Base-by-base conservation (phyloP, 2,329 filamentous ascomycete species). In the Lasiodiplodia theobromae region DNA sequence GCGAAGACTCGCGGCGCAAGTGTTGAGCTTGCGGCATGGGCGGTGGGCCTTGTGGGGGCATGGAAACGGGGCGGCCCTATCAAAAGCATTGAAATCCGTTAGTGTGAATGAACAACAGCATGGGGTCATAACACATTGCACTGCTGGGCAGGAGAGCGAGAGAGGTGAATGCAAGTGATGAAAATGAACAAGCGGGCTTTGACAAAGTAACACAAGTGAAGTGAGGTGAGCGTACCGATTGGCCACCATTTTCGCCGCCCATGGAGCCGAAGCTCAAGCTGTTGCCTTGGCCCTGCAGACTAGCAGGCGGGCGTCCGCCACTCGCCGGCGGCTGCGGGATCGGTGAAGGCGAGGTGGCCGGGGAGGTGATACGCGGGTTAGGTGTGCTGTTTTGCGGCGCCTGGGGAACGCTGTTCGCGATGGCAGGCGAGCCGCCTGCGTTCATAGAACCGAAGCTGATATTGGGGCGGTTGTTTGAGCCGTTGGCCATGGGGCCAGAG, bases 251-350 rank as follows among this genome's bases (percentile, higher is more conserved):
- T 77, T 96, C 92, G 75, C 89, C 90, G 74, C 87, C 89, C 73
- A 95, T 90, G 81, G 92, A 94, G 72, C 94, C 94, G 84, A 97
- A 97, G 74, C 84, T 87, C 65, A 92, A 88, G 79, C 91, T 89
- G 76, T 89, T 90, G 67, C 87, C 87, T 73, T 91, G 89, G 72
- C 89, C 89, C 73, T 90, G 86, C 72, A 93, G 86, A 71, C 87
- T 88, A 40, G 93, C 91, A 54, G 94, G 93, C 73, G 94, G 94
- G 75, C 93, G 85, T 67, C 90, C 93, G 74, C 94, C 93, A 76
- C 94, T 96, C 76, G 90, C 92, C 67, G 91, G 88, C 64, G 94
- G 93, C 80, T 95, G 92, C 38, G 96, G 95, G 74, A 98, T 98
- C 4, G 96, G 96, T 52, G 93, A 95, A 4, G 96, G 96, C 56